Base-by-base conservation (phyloP, 768 basidiomycete species). In the Lyophyllum atratum region DNA sequence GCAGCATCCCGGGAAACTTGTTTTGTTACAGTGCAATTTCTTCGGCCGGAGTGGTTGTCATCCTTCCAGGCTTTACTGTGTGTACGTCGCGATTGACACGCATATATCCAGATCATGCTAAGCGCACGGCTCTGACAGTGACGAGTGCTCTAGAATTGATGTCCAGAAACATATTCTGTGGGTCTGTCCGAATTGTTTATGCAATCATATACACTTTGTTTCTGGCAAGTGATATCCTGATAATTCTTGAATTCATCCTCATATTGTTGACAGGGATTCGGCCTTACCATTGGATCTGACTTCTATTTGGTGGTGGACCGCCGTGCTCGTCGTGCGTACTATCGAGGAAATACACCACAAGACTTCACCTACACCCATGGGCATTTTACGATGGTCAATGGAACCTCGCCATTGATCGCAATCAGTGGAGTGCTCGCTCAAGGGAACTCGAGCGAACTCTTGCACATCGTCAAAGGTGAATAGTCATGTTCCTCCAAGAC, bases 21-120 rank as follows among this genome's bases (percentile, higher is more conserved):
- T 95, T 95, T 68, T 97, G 95, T 70, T 97, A 93, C 72, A 90
- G 88, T 49, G 89, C 95, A 3, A 86, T 96, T 59, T 91, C 94
- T 9, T 92, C 92, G 11, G 90, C 91, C 29, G 92, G 92, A 1
- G 89, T 95, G 9, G 90, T 95, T n/a, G 80, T 92, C 46, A 93
- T 96, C 60, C 82, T 95, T 14, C 93, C 93, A 9, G 93, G 92
- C 26, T 95, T 92, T 65, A 90, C 89, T 12, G 81, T 92, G 54
- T 73, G 91, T 91, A 66, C 73, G 90, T 74, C 51, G n/a, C 58
- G 14, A 33, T 26, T 52, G 28, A 49, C 52, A 29, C 54, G 42
- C 17, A 22, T 21, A 49, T 39, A 25, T 37, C 28, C 4, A 15
- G 29, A 19, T n/a, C 31, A 45, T n/a, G 33, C 17, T 61, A 42